phyloP scores from a whole-genome alignment of 192 early-diverging fungal genomes.

The Phycomyces blakesleeanus region DNA sequence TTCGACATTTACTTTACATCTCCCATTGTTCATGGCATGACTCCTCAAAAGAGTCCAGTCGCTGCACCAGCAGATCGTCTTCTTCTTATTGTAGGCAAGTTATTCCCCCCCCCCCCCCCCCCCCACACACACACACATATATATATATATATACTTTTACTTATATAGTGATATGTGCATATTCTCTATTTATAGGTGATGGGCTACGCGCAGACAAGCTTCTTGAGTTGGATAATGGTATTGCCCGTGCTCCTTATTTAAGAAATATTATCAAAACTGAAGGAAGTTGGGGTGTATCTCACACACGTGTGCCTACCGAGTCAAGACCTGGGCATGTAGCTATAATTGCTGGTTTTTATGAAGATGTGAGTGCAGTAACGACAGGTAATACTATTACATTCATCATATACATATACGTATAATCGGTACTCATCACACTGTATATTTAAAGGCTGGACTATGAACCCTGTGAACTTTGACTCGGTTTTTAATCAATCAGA shows the following conservation, averaged over 20 bases:
- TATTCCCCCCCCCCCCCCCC: no score
- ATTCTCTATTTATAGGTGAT: conserved; percentile 69
- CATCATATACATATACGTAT: no score
- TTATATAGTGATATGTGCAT: no score
- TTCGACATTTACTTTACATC: conserved; percentile 99
- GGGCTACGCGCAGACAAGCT: conserved; percentile 92
- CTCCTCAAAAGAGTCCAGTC: conserved; percentile 65
- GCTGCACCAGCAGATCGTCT: conserved; percentile 81
- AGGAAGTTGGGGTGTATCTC: conserved; percentile 79
- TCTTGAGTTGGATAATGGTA: conserved; percentile 61
- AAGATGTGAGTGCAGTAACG: conserved; percentile 96
- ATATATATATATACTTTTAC: no score
- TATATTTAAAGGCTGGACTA: conserved; percentile 76
- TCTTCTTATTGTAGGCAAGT: conserved; percentile 78
- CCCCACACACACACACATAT: no score
- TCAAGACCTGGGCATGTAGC: conserved; percentile 96
- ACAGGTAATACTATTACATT: no score
- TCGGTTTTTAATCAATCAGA: conserved; percentile 90
- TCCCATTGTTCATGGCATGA: conserved; percentile 96
- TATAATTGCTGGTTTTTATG: conserved; percentile 96
- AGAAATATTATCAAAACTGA: conserved; percentile 54
- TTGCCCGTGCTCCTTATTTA: conserved; percentile 56
- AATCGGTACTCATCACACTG: conserved; percentile 3
- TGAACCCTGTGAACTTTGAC: conserved; percentile 96
- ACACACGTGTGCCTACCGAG: conserved; percentile 94